These are phyloP conservation scores for Aureobasidium sp. DNA, from an alignment of 2,329 filamentous ascomycete species.

Conservation along the genomic window DNA sequence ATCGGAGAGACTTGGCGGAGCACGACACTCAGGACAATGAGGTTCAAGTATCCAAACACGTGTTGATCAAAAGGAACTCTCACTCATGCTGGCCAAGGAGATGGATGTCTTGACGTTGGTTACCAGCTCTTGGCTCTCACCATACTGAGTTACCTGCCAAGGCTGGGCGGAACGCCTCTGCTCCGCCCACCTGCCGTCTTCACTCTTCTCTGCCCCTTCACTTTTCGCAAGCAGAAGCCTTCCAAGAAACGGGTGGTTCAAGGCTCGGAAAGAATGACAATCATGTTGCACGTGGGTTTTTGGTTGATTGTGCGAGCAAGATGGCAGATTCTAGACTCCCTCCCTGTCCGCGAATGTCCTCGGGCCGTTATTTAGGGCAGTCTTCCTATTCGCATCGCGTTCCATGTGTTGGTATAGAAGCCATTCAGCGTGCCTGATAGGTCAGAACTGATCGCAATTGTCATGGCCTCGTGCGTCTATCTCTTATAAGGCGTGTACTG, in stretches of 20 bases:
- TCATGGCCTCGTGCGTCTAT: too few species aligned
- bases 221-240: not conserved
- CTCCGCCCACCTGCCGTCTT: not conserved
- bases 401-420: too few species aligned
- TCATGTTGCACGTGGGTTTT: conserved; percentile 6
- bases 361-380: not conserved
- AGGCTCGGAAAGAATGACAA: not conserved
- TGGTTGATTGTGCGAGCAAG: not conserved
- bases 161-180: not conserved
- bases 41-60: conserved; percentile 10
- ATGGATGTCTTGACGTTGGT: not conserved
- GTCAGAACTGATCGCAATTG: too few species aligned
- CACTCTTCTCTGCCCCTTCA: not conserved
- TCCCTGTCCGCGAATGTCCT: not conserved
- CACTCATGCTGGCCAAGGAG: not conserved
- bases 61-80: not conserved
- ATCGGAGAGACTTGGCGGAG: not conserved
- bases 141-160: not conserved
- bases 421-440: too few species aligned
- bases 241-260: conserved; percentile 3
- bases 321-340: not conserved
- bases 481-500: too few species aligned
- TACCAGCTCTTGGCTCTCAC: conserved; percentile 1
- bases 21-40: conserved; percentile 4
- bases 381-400: too few species aligned